These are phyloP conservation scores for Mycena pura DNA, from an alignment of 768 basidiomycete species.

Conservation along the genomic window DNA sequence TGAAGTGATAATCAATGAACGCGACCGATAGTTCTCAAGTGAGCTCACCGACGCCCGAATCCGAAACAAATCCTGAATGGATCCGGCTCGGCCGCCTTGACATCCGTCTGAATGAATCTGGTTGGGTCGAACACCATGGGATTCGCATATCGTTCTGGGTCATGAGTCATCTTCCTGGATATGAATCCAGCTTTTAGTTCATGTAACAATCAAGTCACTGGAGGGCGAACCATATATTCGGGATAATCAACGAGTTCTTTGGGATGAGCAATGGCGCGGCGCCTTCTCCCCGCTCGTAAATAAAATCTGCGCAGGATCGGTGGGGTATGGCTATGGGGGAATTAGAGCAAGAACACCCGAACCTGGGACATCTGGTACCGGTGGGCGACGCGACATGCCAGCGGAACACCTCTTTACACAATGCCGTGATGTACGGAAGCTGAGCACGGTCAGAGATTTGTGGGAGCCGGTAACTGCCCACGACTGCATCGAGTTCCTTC, in stretches of 20 bases:
- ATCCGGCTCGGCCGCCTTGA: constrained; percentile 36
- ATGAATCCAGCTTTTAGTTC: too few relatives aligned
- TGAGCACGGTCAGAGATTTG: constrained; percentile 28
- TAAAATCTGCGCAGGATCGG: constrained; percentile 34
- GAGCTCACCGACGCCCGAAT: constrained; percentile 47
- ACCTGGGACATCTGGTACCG: constrained; percentile 21
- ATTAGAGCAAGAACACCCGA: constrained; percentile 18
- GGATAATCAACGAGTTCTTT: constrained; percentile 30
- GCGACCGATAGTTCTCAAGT: neutral
- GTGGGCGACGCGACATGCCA: constrained; percentile 24
- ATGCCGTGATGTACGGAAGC: constrained; percentile 35
- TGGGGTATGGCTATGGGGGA: constrained; percentile 37
- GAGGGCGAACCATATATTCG: constrained; percentile 31
- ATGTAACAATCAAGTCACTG: too few relatives aligned
- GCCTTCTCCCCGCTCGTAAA: constrained; percentile 25
- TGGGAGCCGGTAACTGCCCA: constrained; percentile 34
- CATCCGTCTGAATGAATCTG: constrained; percentile 21
- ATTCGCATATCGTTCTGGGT: constrained; percentile 24
- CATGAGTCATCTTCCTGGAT: constrained; percentile 32
- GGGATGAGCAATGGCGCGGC: constrained; percentile 28
- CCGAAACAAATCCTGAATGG: constrained; percentile 50
- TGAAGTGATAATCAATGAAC: neutral
- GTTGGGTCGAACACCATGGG: constrained; percentile 31
- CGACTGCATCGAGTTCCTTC: constrained; percentile 34
- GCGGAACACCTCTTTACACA: constrained; percentile 33